A percentile compares a stretch with the other conserved stretches of the same genome.
phyloP scores from a whole-genome alignment of 108 stramenopile genomes.

The Ochromonas danica region DNA sequence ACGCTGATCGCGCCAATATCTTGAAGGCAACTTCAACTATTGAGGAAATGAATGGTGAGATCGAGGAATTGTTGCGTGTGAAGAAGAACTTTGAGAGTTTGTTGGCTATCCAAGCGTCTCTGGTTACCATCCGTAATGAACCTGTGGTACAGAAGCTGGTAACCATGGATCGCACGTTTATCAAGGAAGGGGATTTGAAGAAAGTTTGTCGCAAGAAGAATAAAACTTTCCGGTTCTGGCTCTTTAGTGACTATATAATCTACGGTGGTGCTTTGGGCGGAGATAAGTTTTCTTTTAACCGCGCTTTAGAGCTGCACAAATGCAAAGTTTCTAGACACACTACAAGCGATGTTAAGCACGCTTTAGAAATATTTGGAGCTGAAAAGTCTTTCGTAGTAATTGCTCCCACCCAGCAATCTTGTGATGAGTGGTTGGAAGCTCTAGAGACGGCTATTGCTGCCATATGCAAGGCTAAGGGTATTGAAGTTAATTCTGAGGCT shows the following conservation, averaged over 20 bases:
- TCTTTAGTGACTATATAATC: conserved; percentile 24
- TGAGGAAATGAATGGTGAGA: neutral
- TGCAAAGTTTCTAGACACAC: neutral
- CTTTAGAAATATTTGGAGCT: conserved; percentile 28
- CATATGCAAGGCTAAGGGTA: neutral
- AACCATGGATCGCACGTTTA: conserved; percentile 24
- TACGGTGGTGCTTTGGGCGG: conserved; percentile 13
- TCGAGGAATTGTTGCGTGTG: neutral
- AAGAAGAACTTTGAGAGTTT: conserved; percentile 17
- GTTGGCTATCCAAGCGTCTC: neutral
- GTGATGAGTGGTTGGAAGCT: conserved; percentile 7
- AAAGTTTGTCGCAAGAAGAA: conserved; percentile 30
- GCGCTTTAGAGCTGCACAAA: neutral
- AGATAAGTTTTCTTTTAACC: conserved; percentile 27
- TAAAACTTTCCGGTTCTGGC: conserved; percentile 27
- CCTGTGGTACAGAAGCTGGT: conserved; percentile 23
- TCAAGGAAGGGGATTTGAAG: conserved; percentile 25
- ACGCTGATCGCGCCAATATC: neutral
- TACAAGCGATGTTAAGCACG: neutral
- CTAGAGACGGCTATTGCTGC: neutral
- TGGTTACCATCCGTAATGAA: neutral
- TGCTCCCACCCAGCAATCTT: neutral
- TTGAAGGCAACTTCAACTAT: neutral
- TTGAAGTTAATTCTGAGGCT: neutral
- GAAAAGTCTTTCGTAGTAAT: conserved; percentile 34